Base-by-base conservation (phyloP, 495 filamentous ascomycete genomes). In the Penicilliopsis zonata region DNA sequence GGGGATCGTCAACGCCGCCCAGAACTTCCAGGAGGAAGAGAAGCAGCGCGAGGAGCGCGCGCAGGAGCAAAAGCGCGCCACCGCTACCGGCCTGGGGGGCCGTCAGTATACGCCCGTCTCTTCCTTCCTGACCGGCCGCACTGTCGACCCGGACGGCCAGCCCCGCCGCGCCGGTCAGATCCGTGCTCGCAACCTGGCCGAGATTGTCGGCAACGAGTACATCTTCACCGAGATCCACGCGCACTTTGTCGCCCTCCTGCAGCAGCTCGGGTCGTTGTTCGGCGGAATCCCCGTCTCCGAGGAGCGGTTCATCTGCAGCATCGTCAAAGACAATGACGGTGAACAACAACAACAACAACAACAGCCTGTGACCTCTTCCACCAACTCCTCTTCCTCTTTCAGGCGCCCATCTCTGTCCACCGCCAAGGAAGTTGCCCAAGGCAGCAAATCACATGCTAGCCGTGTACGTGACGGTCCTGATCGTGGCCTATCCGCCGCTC, bases 211-310 rank as follows among this genome's bases (percentile, higher is more conserved):
- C 18, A 67, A 82, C 35, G 81, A 83, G 16, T 78, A 85, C 50
- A 80, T 95, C 42, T 95, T 95, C 50, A 76, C 93, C 18, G 76
- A 92, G 53, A 55, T 94, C 23, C 87, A 95, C 56, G 69, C 73
- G 15, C 57, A 71, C 21, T 94, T 95, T 51, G 80, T 87, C 10
- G 67, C 70, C 30, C 54, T 92, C 22, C 49, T 90, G 34, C 65
- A 80, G 26, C 74, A 81, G 43, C 51, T 88, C 22, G 73, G 75
- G 17, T 44, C 49, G 5, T 60, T 65, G 49, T 65, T 65, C 38
- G 64, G 64, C 3, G 60, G 59, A 7, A 36, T 57, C 10, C 57
- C 59, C 2, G 43, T 65, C 13, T 62, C 58, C 1, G 63, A 67
- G 20, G 60, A 64, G 34, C 57, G 47, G 32, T 58, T 60, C 25